Evolutionary conservation across 306 rosid genomes (phyloP), one percentile per base, ranked within the genome.

Genomic region (Styphnolobium japonicum): DNA sequence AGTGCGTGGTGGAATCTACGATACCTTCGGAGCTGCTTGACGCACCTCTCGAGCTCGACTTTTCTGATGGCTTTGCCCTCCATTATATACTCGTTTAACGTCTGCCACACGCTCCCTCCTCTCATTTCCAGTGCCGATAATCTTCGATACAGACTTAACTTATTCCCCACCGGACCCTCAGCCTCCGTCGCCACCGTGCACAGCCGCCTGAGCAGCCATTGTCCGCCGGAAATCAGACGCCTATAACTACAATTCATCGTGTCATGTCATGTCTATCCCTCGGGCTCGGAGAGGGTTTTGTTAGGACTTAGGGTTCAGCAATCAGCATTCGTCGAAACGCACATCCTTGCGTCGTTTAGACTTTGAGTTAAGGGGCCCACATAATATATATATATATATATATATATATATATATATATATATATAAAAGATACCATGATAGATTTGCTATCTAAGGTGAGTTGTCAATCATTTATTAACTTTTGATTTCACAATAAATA

Each of bases 1-100:
- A 93, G 91, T 29, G 98, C 92, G 23, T 77, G 86, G 21, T 82
- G 70, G 79, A 78, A 86, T 70, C 23, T 67, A 27, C 83, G 66
- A 80, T 87, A 89, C 85, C 83, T 86, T 66, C 97, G 90, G 62
- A 93, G 98, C 89, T 82, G 85, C 78, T 61, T 78, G 57, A 87
- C 65, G 85, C 89, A 88, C 2, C 36, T 19, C 5, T 46, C 83
- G 29, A 93, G 96, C 29, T 87, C 87, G 0, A 1, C 0, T 77
- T 88, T 95, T 67, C 60, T 51, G 19, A 91, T 37, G 85, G 75
- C 70, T 60, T 81, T 84, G 11, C 96, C 97, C 71, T 90, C 88
- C 85, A 80, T 75, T 34, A 93, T 49, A 74, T 87, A 89, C 84
- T 84, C 78, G 68, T 89, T 86, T 64, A 95, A 49, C 40, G 90